Evolutionary conservation across 108 stramenopile genomes (phyloP).

Genomic region (Nitzschia putrida): DNA sequence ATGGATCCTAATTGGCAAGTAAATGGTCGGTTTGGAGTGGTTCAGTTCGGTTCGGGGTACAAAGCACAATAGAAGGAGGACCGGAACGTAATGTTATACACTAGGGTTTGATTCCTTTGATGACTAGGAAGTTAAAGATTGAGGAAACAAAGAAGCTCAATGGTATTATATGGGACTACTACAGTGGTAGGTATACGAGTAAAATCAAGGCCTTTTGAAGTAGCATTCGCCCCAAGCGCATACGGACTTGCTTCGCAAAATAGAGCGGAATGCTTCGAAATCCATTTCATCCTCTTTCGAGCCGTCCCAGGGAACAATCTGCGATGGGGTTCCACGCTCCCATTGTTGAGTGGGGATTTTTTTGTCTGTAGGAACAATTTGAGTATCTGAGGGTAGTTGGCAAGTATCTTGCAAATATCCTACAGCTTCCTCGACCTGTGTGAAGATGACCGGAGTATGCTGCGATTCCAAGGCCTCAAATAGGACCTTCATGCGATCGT

Average conservation of each 20-base stretch:
- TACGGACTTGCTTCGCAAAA: conserved; percentile 69
- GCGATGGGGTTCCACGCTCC: conserved; percentile 56
- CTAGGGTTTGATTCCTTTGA: no score
- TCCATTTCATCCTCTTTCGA: conserved; percentile 37
- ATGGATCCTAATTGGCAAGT: conserved; percentile 83
- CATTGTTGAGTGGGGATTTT: conserved; percentile 74
- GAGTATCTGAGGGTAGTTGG: conserved; percentile 76
- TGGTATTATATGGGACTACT: neutral
- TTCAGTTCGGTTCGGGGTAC: conserved; percentile 74
- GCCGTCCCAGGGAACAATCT: conserved; percentile 56
- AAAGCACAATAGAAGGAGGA: neutral
- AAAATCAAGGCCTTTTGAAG: conserved; percentile 38
- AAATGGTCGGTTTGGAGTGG: conserved; percentile 88
- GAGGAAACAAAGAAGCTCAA: neutral
- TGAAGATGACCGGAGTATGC: conserved; percentile 30
- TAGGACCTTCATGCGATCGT: conserved; percentile 66
- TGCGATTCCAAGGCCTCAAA: conserved; percentile 43
- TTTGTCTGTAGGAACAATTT: conserved; percentile 62
- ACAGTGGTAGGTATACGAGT: neutral
- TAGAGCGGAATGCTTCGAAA: conserved; percentile 48
- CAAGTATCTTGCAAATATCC: conserved; percentile 75
- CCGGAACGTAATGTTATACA: no score
- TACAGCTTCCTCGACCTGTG: conserved; percentile 56
- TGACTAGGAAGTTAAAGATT: neutral
- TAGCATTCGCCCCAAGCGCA: conserved; percentile 91